These are phyloP conservation scores for Fragilariopsis cylindrus DNA, from an alignment of 108 stramenopile genomes.

Conservation along the genomic window DNA sequence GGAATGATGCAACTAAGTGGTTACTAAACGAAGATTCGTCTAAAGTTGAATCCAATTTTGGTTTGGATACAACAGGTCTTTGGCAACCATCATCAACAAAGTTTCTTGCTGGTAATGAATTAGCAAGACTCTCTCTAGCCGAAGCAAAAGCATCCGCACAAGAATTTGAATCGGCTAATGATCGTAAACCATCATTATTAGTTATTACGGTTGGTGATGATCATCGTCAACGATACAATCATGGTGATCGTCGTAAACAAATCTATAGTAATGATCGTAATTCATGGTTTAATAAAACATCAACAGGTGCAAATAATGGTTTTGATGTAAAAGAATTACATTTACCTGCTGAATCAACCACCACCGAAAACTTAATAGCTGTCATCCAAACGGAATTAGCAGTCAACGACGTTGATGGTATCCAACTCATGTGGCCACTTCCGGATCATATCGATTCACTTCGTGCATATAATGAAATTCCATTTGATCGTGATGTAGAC, in stretches of 20 bases:
- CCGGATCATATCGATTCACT: conserved; percentile 40
- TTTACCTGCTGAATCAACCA: conserved; percentile 32
- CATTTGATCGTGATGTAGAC: conserved; percentile 41
- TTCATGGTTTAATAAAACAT: conserved; percentile 44
- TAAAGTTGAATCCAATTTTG: conserved; percentile 19
- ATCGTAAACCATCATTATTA: conserved; percentile 38
- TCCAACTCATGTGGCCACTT: conserved; percentile 60
- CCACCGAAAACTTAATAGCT: conserved; percentile 39
- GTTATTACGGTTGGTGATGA: conserved; percentile 48
- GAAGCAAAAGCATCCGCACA: conserved; percentile 38
- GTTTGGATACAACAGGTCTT: conserved; percentile 28
- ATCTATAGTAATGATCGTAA: conserved; percentile 32
- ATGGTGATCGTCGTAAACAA: conserved; percentile 34
- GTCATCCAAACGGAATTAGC: conserved; percentile 21
- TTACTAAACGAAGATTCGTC: conserved; percentile 14
- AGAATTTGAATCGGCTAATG: conserved; percentile 23
- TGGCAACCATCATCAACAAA: conserved; percentile 43
- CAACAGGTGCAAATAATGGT: conserved; percentile 36
- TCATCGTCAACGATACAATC: conserved; percentile 30
- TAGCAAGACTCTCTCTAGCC: conserved; percentile 35
- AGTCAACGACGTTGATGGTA: conserved; percentile 33
- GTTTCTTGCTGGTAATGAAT: conserved; percentile 40
- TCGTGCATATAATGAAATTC: conserved; percentile 32
- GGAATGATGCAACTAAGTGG: conserved; percentile 41
- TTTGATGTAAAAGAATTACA: conserved; percentile 44